phyloP scores from a whole-genome alignment of 2,329 filamentous ascomycete species.

The Aspergillus transmontanensis region DNA sequence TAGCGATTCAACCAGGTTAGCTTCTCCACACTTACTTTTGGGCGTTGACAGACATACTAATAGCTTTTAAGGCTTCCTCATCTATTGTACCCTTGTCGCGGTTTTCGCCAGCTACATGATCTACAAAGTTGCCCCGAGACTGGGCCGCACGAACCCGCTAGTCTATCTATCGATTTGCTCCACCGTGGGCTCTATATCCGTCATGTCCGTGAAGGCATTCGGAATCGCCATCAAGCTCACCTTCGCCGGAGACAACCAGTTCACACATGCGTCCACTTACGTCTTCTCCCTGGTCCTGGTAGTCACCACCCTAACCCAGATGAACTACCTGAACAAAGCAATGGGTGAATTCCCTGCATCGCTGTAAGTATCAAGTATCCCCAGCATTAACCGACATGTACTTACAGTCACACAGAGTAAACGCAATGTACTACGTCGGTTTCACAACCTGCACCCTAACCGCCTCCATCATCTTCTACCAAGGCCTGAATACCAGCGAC shows the following conservation, averaged over 20 bases:
- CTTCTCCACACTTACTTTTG: background rate
- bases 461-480: constrained; percentile 94
- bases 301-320: constrained; percentile 95
- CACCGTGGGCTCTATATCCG: constrained; percentile 92
- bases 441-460: constrained; percentile 94
- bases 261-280: constrained; percentile 91
- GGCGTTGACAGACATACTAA: constrained; percentile 1
- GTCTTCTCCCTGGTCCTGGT: constrained; percentile 92
- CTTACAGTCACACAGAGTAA: constrained; percentile 64
- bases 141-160: constrained; percentile 93
- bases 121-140: constrained; percentile 83
- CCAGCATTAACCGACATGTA: background rate
- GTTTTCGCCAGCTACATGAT: constrained; percentile 93
- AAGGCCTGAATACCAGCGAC: constrained; percentile 92
- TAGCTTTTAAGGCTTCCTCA: constrained; percentile 70
- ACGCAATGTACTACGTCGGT: constrained; percentile 95
- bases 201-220: constrained; percentile 99
- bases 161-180: constrained; percentile 98
- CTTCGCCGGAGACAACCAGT: constrained; percentile 90
- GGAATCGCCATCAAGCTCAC: constrained; percentile 97
- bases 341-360: constrained; percentile 95
- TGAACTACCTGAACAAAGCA: constrained; percentile 99
- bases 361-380: constrained; percentile 66
- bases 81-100: constrained; percentile 79
- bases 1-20: constrained; percentile 87